Base-by-base conservation (phyloP, 2,329 filamentous ascomycete genomes). In the Curvularia eragrostidis region DNA sequence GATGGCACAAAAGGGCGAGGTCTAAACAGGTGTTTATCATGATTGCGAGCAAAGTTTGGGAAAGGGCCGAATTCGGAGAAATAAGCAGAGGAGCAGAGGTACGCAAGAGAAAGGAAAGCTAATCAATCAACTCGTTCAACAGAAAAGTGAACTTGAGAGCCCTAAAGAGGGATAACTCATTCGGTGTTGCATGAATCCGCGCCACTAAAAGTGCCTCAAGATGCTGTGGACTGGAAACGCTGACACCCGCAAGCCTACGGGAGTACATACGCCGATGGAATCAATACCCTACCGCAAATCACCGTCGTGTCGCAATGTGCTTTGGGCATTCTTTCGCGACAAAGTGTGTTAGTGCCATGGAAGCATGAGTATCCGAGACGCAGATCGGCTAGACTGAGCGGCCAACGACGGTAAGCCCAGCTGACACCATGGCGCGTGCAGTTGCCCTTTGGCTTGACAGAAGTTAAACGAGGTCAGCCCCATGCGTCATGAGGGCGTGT, bases 1-100 rank as follows among this genome's bases (percentile, higher is more conserved):
- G 70, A 52, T 72, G 70, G 61, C 67, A 74, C 52, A 74, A 47
- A 9, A 75, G 69, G 41, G 67, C 73, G 54, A 73, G 52, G 56
- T 74, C 71, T 36, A 73, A 56, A 62, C 65, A 72, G 2, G 67
- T 66, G 42, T 44, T 66, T 54, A 70, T 67, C 71, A 73, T 65
- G 15, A 13, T 51, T 52, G 44, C 41, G 59, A n/a, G n/a, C n/a
- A 44, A 55, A n/a, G 43, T 24, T 48, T 49, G 23, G 34, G 2
- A 26, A 44, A 36, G 46, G 55, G 32, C 51, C 55, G 46, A 58
- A 19, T 46, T n/a, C 15, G 15, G 32, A 15, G 4, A 26, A 26
- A 7, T 12, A 12, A 5, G 15, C 1, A n/a, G 4, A 15, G 3
- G 5, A 36, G 32, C 15, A 36, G n/a, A 32, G 10, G 10, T 13